Conservation (phyloP, 176 grass and related monocot genomes). For the Olyra latifolia region DNA sequence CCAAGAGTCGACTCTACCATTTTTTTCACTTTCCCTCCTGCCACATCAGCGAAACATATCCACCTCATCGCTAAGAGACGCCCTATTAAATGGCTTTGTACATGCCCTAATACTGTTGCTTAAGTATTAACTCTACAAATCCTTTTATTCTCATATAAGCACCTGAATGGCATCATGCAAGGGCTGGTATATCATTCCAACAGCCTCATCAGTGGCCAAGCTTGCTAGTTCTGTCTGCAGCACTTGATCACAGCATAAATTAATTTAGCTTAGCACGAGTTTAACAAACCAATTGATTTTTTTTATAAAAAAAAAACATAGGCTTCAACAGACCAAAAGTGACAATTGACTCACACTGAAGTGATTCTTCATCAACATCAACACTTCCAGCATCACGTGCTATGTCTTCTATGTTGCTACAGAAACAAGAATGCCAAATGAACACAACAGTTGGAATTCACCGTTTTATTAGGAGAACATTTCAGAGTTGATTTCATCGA, state of each 20-base stretch:
- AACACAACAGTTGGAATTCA: not conserved
- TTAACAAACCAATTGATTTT: conserved; percentile 2
- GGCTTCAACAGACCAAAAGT: conserved; percentile 32
- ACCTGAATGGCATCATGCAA: conserved; percentile 79
- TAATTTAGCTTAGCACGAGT: conserved; percentile 26
- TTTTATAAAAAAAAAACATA: not conserved
- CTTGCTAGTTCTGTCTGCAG: conserved; percentile 59
- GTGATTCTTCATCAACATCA: conserved; percentile 72
- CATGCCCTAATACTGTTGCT: conserved; percentile 9
- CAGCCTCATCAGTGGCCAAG: conserved; percentile 52
- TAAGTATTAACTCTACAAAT: not conserved
- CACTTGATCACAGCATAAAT: conserved; percentile 41
- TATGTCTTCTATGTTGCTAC: conserved; percentile 96
- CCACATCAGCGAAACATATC: too few relatives aligned
- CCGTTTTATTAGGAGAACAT: not conserved
- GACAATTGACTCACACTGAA: conserved; percentile 47
- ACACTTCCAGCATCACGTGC: conserved; percentile 86
- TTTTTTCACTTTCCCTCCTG: too few relatives aligned
- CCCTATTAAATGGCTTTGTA: too few relatives aligned
- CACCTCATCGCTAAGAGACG: too few relatives aligned
- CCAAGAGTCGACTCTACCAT: too few relatives aligned
- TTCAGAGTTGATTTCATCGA: not conserved
- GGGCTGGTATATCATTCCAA: conserved; percentile 76
- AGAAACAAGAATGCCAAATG: conserved; percentile 32
- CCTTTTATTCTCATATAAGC: conserved; percentile 30